phyloP scores from a whole-genome alignment of 1,284 basidiomycete species.

The Leccinum griseonigrum region DNA sequence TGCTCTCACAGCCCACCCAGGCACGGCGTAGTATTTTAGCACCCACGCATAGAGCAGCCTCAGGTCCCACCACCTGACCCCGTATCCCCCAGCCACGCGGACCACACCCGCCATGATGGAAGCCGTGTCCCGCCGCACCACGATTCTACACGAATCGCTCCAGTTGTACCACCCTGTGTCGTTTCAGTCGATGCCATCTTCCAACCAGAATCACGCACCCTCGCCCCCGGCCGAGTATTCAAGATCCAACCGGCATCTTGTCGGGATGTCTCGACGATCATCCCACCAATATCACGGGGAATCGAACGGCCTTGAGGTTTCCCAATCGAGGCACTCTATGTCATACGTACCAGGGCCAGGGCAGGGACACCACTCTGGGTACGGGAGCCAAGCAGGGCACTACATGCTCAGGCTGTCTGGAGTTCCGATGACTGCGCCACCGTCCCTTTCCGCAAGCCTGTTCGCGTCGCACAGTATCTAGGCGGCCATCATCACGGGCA shows the following conservation, averaged over 20 bases:
- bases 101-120: slow-evolving; percentile 43
- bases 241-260: slow-evolving; percentile 30
- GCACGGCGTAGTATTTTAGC: slow-evolving; percentile 79
- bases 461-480: slow-evolving; percentile 39
- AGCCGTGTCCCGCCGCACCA: slow-evolving; percentile 38
- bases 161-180: slow-evolving; percentile 74
- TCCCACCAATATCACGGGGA: slow-evolving; percentile 29
- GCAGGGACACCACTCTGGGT: slow-evolving; percentile 36
- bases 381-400: slow-evolving; percentile 18
- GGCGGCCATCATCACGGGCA: slow-evolving; percentile 26
- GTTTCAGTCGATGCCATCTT: slow-evolving; percentile 49
- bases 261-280: slow-evolving; percentile 30
- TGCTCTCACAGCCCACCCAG: slow-evolving; percentile 37
- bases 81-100: slow-evolving; percentile 53
- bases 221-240: slow-evolving; percentile 27
- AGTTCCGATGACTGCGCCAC: slow-evolving; percentile 52
- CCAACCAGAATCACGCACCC: slow-evolving; percentile 25
- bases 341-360: slow-evolving; percentile 30
- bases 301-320: slow-evolving; percentile 22
- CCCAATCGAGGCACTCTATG: slow-evolving; percentile 32
- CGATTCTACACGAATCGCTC: slow-evolving; percentile 54
- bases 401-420: slow-evolving; percentile 46
- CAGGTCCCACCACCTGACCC: slow-evolving; percentile 70
- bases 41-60: slow-evolving; percentile 69
- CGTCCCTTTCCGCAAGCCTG: slow-evolving; percentile 45